Percentiles rank a stretch among this genome's conserved stretches.
phyloP scores from a whole-genome alignment of 495 filamentous ascomycete species.

The Talaromyces adpressus region DNA sequence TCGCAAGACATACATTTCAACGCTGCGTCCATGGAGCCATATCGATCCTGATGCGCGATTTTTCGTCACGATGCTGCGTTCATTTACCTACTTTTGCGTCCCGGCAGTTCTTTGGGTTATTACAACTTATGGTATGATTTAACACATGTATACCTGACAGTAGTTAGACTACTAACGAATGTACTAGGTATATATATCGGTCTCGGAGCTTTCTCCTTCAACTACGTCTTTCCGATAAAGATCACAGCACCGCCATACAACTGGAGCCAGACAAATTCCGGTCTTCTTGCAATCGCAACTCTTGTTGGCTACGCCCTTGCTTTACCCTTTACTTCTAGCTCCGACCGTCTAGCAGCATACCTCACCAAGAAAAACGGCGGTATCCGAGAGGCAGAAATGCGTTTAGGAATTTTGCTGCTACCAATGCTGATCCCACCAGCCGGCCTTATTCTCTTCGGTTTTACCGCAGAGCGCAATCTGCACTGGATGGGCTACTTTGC shows the following conservation, averaged over 20 bases:
- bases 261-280: slow-evolving; percentile 48
- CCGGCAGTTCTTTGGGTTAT: slow-evolving; percentile 55
- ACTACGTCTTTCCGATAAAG: slow-evolving; percentile 52
- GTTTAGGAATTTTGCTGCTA: slow-evolving; percentile 47
- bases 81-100: slow-evolving; percentile 47
- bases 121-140: slow-evolving; percentile 35
- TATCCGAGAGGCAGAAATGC: slow-evolving; percentile 57
- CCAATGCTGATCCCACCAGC: slow-evolving; percentile 47
- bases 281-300: slow-evolving; percentile 48
- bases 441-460: slow-evolving; percentile 48
- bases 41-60: slow-evolving; percentile 37
- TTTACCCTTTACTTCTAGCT: slow-evolving; percentile 48
- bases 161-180: background rate
- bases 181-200: slow-evolving; percentile 46
- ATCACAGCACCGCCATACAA: slow-evolving; percentile 50
- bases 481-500: slow-evolving; percentile 52
- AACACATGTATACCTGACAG: no score
- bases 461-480: slow-evolving; percentile 43
- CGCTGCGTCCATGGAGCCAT: slow-evolving; percentile 31
- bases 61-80: slow-evolving; percentile 41
- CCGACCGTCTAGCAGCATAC: slow-evolving; percentile 48
- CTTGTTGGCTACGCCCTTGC: slow-evolving; percentile 46
- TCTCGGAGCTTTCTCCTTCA: slow-evolving; percentile 50
- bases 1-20: slow-evolving; percentile 34
- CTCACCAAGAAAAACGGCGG: slow-evolving; percentile 46